These are phyloP conservation scores for Theobroma grandiflorum DNA, from an alignment of 441 rosid species.

Conservation along the genomic window DNA sequence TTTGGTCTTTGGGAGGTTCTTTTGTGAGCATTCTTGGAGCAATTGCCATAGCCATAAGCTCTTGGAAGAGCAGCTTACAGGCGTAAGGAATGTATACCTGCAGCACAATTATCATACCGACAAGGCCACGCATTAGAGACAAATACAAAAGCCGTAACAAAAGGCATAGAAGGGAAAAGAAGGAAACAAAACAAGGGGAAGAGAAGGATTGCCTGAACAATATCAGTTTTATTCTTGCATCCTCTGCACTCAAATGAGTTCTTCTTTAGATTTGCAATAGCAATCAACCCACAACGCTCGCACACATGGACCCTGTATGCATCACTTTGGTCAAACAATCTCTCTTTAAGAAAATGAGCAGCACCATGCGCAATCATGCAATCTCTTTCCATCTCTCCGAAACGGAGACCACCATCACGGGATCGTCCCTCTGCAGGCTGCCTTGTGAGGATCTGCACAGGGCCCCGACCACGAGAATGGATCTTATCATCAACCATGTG, in stretches of 20 bases:
- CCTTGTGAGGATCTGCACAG: conserved; percentile 93
- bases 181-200: not conserved
- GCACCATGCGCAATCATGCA: conserved; percentile 99
- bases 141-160: not conserved
- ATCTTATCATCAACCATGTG: conserved; percentile 99
- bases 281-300: conserved; percentile 89
- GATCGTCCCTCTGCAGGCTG: conserved; percentile 99
- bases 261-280: conserved; percentile 94
- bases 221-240: conserved; percentile 94
- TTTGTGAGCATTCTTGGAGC: conserved; percentile 96
- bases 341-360: conserved; percentile 89
- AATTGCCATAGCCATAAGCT: conserved; percentile 98
- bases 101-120: not conserved
- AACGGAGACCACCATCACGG: conserved; percentile 97
- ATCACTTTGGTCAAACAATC: conserved; percentile 96
- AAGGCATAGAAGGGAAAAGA: too few relatives aligned
- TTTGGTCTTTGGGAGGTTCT: conserved; percentile 56
- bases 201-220: conserved; percentile 71
- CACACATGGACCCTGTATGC: conserved; percentile 97
- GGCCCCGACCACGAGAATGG: conserved; percentile 98
- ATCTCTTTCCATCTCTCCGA: conserved; percentile 98
- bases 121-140: not conserved
- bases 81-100: conserved; percentile 98
- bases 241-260: conserved; percentile 95
- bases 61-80: conserved; percentile 93